Conservation (phyloP, 1,284 basidiomycete species). For the Mycena citricolor region DNA sequence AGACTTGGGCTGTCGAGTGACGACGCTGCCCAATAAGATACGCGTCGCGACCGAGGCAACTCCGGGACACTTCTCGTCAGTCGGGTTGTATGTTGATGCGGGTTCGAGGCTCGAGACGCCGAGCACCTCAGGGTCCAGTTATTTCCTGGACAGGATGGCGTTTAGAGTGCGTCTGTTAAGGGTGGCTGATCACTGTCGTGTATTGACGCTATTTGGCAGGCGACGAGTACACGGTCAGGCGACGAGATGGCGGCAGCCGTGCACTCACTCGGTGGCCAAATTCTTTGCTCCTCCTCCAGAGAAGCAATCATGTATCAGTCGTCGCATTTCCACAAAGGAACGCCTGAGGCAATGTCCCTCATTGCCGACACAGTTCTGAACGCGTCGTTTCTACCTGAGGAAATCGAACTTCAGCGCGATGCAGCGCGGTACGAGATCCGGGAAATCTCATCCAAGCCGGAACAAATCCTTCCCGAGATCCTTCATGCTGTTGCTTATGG, state of each 20-base stretch:
- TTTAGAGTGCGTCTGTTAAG: slow-evolving; percentile 85
- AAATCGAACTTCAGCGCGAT: slow-evolving; percentile 82
- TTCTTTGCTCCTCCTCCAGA: slow-evolving; percentile 87
- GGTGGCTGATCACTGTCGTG: not conserved
- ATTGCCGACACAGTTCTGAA: slow-evolving; percentile 91
- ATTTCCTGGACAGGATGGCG: slow-evolving; percentile 93
- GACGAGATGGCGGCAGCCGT: slow-evolving; percentile 84
- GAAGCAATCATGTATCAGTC: slow-evolving; percentile 99
- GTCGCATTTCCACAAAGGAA: slow-evolving; percentile 86
- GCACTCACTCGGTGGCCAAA: slow-evolving; percentile 88
- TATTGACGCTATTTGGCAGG: slow-evolving; percentile 39
- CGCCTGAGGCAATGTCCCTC: slow-evolving; percentile 81
- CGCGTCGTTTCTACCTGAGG: slow-evolving; percentile 75
- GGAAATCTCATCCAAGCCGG: slow-evolving; percentile 87
- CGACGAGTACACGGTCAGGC: slow-evolving; percentile 56
- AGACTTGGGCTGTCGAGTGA: slow-evolving; percentile 48
- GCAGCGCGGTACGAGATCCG: slow-evolving; percentile 93
- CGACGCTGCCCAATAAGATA: slow-evolving; percentile 89
- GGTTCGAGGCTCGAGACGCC: slow-evolving; percentile 90
- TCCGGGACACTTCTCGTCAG: slow-evolving; percentile 92
- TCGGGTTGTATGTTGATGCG: slow-evolving; percentile 93
- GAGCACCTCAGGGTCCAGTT: slow-evolving; percentile 79
- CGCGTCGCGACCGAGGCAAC: slow-evolving; percentile 90
- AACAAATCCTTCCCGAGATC: slow-evolving; percentile 93
- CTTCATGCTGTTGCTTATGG: slow-evolving; percentile 87